Percentiles rank a stretch among this genome's conserved stretches.
Conservation (phyloP, 1,284 basidiomycete genomes). For the Phellinidium pouzarii region DNA sequence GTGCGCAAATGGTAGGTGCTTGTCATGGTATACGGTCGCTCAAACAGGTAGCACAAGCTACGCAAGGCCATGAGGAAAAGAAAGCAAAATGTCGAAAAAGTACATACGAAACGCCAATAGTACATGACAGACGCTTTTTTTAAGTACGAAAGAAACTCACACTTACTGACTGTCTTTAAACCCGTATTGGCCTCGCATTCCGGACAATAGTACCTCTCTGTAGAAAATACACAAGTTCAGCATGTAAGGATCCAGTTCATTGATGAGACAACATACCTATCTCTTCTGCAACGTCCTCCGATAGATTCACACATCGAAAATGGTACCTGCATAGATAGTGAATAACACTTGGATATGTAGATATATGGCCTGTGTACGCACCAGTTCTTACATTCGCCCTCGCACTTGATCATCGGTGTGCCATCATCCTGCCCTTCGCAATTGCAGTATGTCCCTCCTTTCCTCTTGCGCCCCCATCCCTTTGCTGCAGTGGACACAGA, state of each 20-base stretch:
- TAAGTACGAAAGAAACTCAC: conserved; percentile 30
- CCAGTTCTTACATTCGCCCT: conserved; percentile 64
- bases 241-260: conserved; percentile 1
- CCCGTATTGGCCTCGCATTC: conserved; percentile 59
- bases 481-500: not conserved
- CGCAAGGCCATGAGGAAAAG: conserved; percentile 7
- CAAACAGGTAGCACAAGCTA: conserved; percentile 6
- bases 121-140: conserved; percentile 14
- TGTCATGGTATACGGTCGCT: conserved; percentile 9
- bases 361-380: conserved; percentile 31
- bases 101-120: conserved; percentile 15
- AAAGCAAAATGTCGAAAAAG: conserved; percentile 9
- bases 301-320: conserved; percentile 59
- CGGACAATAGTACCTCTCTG: conserved; percentile 67
- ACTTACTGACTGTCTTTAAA: conserved; percentile 74
- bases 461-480: not conserved
- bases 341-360: not conserved
- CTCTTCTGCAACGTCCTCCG: conserved; percentile 59
- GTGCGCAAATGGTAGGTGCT: not conserved
- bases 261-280: conserved; percentile 50
- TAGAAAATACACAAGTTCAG: conserved; percentile 14
- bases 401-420: conserved; percentile 74
- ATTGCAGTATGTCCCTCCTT: conserved; percentile 41
- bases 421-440: conserved; percentile 66
- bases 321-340: conserved; percentile 54